A percentile compares a stretch with the other conserved stretches of the same genome.
Evolutionary conservation across 768 basidiomycete species (phyloP).

Genomic region (Hygrophorus pudorinus): DNA sequence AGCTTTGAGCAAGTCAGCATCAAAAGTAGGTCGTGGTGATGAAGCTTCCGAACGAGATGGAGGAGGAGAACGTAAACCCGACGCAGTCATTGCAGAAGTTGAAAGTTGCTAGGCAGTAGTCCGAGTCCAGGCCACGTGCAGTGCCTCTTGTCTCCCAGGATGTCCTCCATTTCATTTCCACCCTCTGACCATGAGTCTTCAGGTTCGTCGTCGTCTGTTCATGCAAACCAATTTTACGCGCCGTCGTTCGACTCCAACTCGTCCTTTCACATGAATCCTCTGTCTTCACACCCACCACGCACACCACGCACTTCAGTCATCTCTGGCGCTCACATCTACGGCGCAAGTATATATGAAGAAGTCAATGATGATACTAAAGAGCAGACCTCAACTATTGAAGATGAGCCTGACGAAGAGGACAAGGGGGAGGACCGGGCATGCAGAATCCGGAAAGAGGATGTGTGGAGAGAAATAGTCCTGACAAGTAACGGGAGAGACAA

Average conservation of each 20-base stretch:
- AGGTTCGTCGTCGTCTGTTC: slow-evolving; percentile 29
- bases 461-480: slow-evolving; percentile 73
- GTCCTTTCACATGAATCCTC: slow-evolving; percentile 76
- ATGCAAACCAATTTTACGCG: slow-evolving; percentile 44
- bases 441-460: slow-evolving; percentile 50
- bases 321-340: slow-evolving; percentile 27
- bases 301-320: slow-evolving; percentile 54
- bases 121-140: not conserved
- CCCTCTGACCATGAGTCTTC: slow-evolving; percentile 24
- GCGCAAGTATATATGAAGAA: slow-evolving; percentile 35
- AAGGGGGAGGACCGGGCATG: slow-evolving; percentile 31
- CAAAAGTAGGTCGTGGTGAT: slow-evolving; percentile 54
- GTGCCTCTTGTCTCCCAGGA: slow-evolving; percentile 17
- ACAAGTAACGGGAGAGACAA: slow-evolving; percentile 79
- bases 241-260: slow-evolving; percentile 47
- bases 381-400: slow-evolving; percentile 23
- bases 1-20: slow-evolving; percentile 58
- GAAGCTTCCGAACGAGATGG: slow-evolving; percentile 52
- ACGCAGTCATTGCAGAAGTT: slow-evolving; percentile 15
- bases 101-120: too few species aligned
- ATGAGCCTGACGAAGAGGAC: slow-evolving; percentile 34
- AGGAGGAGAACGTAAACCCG: slow-evolving; percentile 52
- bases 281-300: slow-evolving; percentile 69
- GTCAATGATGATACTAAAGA: slow-evolving; percentile 30
- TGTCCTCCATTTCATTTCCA: slow-evolving; percentile 67